Conservation (phyloP, 2,329 filamentous ascomycete genomes). For the Phyllosticta ampelicida region DNA sequence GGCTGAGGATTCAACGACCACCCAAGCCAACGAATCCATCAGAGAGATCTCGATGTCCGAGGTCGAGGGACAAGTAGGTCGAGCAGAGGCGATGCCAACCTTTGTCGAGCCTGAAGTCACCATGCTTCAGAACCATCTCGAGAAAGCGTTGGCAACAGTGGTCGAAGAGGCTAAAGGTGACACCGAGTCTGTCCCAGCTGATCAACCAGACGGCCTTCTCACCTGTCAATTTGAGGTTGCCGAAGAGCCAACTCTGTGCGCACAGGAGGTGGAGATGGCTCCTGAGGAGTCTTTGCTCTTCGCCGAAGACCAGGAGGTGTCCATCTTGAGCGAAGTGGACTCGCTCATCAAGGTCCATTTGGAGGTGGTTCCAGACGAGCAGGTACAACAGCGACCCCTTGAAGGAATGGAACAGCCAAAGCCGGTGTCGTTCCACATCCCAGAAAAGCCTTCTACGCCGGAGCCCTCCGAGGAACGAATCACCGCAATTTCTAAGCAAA, state of each 20-base stretch:
- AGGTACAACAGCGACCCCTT: neutral
- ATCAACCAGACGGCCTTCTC: neutral
- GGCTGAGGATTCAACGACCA: neutral
- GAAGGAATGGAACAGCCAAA: neutral
- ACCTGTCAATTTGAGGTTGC: neutral
- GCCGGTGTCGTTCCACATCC: neutral
- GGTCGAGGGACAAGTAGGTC: neutral
- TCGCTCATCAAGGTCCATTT: neutral
- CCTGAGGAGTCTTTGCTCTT: neutral
- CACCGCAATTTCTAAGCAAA: slow-evolving; percentile 1
- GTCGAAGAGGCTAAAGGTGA: neutral
- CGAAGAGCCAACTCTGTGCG: neutral
- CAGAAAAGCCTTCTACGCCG: slow-evolving; percentile 4
- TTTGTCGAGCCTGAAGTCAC: neutral
- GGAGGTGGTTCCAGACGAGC: neutral
- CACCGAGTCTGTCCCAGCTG: neutral
- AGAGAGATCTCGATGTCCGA: neutral
- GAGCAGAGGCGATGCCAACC: neutral
- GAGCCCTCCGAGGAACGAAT: neutral
- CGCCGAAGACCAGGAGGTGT: neutral
- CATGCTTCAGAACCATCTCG: neutral
- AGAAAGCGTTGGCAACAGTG: neutral
- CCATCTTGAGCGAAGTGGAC: neutral
- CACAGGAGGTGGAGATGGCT: neutral
- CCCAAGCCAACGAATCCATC: neutral